phyloP scores from a whole-genome alignment of 2,329 filamentous ascomycete species.

The Ceratocystis eucalypticola region DNA sequence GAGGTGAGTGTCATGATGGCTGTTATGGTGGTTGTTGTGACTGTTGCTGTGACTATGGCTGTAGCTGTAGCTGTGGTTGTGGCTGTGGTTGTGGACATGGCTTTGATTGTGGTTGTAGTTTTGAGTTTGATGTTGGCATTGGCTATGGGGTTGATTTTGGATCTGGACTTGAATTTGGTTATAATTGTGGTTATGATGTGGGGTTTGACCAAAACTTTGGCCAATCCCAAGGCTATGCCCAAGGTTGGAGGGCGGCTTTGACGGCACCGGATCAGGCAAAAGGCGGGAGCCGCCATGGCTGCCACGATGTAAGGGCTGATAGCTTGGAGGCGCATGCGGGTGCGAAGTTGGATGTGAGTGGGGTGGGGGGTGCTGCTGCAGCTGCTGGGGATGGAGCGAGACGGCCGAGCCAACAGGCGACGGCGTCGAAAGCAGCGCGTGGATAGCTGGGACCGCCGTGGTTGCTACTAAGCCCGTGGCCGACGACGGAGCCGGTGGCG shows the following conservation, averaged over 20 bases:
- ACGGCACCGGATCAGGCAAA: slow-evolving; percentile 11
- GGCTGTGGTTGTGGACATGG: too few relatives aligned
- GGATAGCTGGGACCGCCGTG: slow-evolving; percentile 9
- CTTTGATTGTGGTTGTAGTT: too few relatives aligned
- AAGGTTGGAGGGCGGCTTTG: slow-evolving; percentile 9
- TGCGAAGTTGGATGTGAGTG: not conserved
- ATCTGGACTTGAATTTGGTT: too few relatives aligned
- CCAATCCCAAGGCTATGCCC: too few relatives aligned
- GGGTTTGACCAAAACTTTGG: too few relatives aligned
- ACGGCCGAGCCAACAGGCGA: slow-evolving; percentile 14
- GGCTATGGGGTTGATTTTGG: not conserved
- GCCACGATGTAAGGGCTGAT: not conserved
- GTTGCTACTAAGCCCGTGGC: slow-evolving; percentile 10
- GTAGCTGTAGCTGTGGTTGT: too few relatives aligned
- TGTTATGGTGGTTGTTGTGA: slow-evolving; percentile 11
- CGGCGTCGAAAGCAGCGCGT: slow-evolving; percentile 16
- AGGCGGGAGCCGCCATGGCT: slow-evolving; percentile 17
- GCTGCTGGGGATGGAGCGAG: slow-evolving; percentile 15
- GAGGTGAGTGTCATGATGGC: slow-evolving; percentile 21
- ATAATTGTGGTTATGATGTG: too few relatives aligned
- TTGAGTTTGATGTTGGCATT: too few relatives aligned
- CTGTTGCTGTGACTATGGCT: not conserved
- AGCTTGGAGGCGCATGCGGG: not conserved
- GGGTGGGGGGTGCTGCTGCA: slow-evolving; percentile 7
- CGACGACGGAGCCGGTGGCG: slow-evolving; percentile 6